Evolutionary conservation across 2,329 filamentous ascomycete species (phyloP).

Genomic region (Trichoderma atroviride): DNA sequence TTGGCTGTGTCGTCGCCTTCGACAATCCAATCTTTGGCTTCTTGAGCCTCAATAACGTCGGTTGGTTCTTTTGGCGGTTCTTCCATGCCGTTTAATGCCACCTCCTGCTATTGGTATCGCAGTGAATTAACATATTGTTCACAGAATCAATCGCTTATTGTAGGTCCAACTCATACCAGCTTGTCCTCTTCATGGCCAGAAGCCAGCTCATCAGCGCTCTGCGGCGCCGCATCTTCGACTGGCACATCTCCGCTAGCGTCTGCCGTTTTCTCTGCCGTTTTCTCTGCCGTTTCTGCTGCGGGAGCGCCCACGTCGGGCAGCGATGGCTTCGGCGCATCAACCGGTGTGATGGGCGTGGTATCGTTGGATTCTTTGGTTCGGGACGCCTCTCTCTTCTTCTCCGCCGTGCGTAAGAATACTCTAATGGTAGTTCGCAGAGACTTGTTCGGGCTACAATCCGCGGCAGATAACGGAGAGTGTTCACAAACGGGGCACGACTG

Average conservation of each 20-base stretch:
- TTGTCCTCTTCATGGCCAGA: slow-evolving; percentile 13
- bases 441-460: slow-evolving; percentile 87
- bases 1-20: slow-evolving; percentile 22
- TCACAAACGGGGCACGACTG: slow-evolving; percentile 90
- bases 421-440: slow-evolving; percentile 88
- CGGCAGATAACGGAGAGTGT: slow-evolving; percentile 82
- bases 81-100: background rate
- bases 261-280: slow-evolving; percentile 10
- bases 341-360: slow-evolving; percentile 45
- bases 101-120: slow-evolving; percentile 1
- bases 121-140: background rate
- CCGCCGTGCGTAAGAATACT: slow-evolving; percentile 85
- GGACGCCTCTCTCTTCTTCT: slow-evolving; percentile 80
- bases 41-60: background rate
- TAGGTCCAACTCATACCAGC: slow-evolving; percentile 24
- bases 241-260: background rate
- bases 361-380: slow-evolving; percentile 54
- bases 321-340: slow-evolving; percentile 45
- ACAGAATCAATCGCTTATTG: background rate
- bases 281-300: slow-evolving; percentile 29
- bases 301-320: slow-evolving; percentile 35
- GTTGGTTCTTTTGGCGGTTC: background rate
- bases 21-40: background rate
- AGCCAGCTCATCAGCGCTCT: background rate
- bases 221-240: background rate